Evolutionary conservation across 2,329 filamentous ascomycete genomes (phyloP).

Genomic region (Venturia pyrina): DNA sequence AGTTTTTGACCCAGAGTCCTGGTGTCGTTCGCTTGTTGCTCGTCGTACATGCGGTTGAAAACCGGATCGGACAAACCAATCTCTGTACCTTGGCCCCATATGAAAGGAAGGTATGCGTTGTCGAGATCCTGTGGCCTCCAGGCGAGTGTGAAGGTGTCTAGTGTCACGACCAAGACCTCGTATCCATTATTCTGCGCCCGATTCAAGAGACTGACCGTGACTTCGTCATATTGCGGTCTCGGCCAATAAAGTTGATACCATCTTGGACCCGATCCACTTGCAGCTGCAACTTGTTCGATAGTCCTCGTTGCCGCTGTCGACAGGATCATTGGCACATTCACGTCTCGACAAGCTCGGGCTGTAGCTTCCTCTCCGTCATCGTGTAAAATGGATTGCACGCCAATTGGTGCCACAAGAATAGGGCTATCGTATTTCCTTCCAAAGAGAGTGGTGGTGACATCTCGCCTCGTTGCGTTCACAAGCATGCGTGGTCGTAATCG

Average conservation of each 20-base stretch:
- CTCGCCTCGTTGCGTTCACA: conserved; percentile 23
- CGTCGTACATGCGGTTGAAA: conserved; percentile 26
- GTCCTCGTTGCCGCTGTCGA: conserved; percentile 54
- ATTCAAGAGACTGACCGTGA: conserved; percentile 50
- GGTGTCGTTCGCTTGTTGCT: conserved; percentile 23
- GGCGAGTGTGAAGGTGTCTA: conserved; percentile 59
- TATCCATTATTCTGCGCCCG: conserved; percentile 54
- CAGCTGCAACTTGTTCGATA: conserved; percentile 56
- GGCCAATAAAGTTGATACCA: conserved; percentile 70
- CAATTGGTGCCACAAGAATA: conserved; percentile 56
- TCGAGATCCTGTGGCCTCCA: conserved; percentile 64
- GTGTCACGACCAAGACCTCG: conserved; percentile 58
- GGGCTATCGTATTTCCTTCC: conserved; percentile 40
- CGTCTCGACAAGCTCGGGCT: conserved; percentile 50
- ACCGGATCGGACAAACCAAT: conserved; percentile 27
- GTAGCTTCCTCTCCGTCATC: conserved; percentile 53
- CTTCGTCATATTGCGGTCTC: conserved; percentile 49
- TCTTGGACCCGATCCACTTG: conserved; percentile 46
- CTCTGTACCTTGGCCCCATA: conserved; percentile 31
- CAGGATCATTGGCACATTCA: conserved; percentile 56
- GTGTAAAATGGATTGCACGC: conserved; percentile 60
- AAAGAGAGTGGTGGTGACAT: conserved; percentile 19
- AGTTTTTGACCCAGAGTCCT: conserved; percentile 24
- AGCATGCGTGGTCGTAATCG: conserved; percentile 31
- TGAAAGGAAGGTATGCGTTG: conserved; percentile 44